A percentile compares a stretch with the other conserved stretches of the same genome.
Conservation (phyloP, 225 moss, liverwort and hornwort genomes). For the Sphagnum contortum region DNA sequence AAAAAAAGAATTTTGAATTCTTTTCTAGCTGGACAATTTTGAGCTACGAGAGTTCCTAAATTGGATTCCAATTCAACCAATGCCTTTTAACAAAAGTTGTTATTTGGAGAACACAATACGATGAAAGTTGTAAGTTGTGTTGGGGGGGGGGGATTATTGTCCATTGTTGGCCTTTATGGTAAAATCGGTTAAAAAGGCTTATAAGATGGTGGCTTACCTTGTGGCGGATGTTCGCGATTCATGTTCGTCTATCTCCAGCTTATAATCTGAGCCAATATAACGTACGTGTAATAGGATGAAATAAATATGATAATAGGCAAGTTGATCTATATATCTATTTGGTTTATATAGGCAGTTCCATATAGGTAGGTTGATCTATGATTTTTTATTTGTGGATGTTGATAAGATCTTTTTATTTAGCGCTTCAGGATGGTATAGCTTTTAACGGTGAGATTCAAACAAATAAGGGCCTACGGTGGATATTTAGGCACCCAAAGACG, state of each 20-base stretch:
- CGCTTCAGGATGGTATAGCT: not conserved
- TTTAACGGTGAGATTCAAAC: not conserved
- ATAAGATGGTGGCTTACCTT: not conserved
- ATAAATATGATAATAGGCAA: not conserved
- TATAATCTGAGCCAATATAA: slow-evolving; percentile 2
- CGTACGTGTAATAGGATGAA: not conserved
- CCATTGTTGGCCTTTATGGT: not conserved
- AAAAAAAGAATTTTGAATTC: no score
- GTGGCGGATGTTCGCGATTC: not conserved
- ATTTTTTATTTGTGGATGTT: not conserved
- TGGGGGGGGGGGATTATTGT: no score
- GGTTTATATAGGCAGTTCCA: not conserved
- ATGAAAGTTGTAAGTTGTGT: no score
- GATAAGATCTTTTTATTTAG: not conserved
- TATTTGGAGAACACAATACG: no score
- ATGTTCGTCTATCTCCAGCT: not conserved
- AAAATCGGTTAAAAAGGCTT: not conserved
- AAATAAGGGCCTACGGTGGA: not conserved
- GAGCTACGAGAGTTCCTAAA: no score
- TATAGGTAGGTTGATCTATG: not conserved
- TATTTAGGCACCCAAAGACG: not conserved
- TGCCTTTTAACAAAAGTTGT: no score
- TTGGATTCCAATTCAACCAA: no score
- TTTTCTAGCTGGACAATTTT: no score
- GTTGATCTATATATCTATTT: no score